Evolutionary conservation across 352 stramenopile species (phyloP).

Genomic region (Lagenidium giganteum): DNA sequence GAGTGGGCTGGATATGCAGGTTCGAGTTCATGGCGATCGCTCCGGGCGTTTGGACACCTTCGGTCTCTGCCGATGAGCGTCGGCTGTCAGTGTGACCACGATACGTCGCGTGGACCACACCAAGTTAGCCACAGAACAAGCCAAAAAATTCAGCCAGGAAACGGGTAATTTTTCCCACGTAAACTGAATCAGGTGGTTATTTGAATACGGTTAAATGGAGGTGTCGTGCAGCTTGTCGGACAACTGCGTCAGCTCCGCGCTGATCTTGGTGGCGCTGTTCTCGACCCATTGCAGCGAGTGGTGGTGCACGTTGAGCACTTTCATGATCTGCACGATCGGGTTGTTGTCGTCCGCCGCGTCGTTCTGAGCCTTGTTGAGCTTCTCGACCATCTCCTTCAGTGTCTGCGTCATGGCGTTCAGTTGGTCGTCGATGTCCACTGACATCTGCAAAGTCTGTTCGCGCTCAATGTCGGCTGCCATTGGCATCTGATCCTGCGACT

Average conservation of each 20-base stretch:
- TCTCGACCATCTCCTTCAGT: constrained; percentile 84
- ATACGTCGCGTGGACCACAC: no score
- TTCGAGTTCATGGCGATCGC: no score
- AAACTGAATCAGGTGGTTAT: no score
- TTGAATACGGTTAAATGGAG: constrained; percentile 31
- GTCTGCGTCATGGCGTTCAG: constrained; percentile 85
- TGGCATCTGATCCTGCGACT: constrained; percentile 80
- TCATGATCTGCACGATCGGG: constrained; percentile 85
- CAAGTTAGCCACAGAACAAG: no score
- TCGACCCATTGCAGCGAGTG: constrained; percentile 87
- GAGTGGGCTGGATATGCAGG: no score
- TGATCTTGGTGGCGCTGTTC: constrained; percentile 60
- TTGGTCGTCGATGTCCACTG: constrained; percentile 82
- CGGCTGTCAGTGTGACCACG: no score
- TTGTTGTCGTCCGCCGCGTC: constrained; percentile 69
- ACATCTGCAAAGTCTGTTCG: constrained; percentile 82
- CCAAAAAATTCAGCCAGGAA: no score
- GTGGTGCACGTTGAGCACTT: constrained; percentile 87
- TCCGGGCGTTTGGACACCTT: no score
- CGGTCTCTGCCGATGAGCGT: no score
- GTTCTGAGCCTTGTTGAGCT: constrained; percentile 79
- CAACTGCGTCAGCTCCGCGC: constrained; percentile 55
- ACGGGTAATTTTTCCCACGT: no score
- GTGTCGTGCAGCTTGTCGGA: constrained; percentile 65
- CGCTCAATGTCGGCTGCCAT: constrained; percentile 81